Percentiles rank a stretch among this genome's conserved stretches.
phyloP scores from a whole-genome alignment of 257 asterid species.

The Paraleonurus japonicus region DNA sequence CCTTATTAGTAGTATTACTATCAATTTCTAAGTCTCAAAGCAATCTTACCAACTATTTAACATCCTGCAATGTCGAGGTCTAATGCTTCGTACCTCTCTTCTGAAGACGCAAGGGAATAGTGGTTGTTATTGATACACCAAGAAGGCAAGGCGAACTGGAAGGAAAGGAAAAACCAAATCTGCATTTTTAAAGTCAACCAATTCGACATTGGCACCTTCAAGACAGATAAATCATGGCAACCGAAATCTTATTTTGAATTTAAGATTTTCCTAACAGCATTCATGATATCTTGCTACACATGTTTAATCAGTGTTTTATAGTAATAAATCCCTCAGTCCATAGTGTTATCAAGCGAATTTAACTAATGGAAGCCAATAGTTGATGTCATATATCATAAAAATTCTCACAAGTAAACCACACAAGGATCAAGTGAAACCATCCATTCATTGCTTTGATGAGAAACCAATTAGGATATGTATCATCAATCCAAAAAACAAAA shows the following conservation, averaged over 20 bases:
- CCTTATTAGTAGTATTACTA: conserved; percentile 61
- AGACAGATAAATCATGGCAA: conserved; percentile 88
- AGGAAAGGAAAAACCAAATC: conserved; percentile 89
- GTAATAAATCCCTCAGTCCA: conserved; percentile 39
- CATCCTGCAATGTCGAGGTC: conserved; percentile 89
- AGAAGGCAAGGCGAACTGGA: conserved; percentile 92
- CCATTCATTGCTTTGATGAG: conserved; percentile 8
- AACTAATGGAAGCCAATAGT: conserved; percentile 37
- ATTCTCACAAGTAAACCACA: conserved; percentile 26
- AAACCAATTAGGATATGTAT: conserved; percentile 16
- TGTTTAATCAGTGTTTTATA: conserved; percentile 39
- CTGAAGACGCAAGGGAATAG: conserved; percentile 78
- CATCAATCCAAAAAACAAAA: conserved; percentile 21
- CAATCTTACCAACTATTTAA: conserved; percentile 98
- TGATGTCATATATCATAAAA: conserved; percentile 22
- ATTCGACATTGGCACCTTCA: conserved; percentile 95
- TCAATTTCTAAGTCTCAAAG: conserved; percentile 88
- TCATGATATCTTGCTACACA: conserved; percentile 58
- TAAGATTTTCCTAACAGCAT: conserved; percentile 69
- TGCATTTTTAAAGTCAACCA: conserved; percentile 99
- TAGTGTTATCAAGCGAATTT: conserved; percentile 28
- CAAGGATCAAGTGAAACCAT: conserved; percentile 17
- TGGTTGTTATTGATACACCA: conserved; percentile 95
- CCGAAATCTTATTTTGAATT: conserved; percentile 70
- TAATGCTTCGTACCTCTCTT: conserved; percentile 97